Evolutionary conservation across 2,329 filamentous ascomycete genomes (phyloP), one percentile per base, ranked within the genome.

Genomic region (Penicillium concentricum): DNA sequence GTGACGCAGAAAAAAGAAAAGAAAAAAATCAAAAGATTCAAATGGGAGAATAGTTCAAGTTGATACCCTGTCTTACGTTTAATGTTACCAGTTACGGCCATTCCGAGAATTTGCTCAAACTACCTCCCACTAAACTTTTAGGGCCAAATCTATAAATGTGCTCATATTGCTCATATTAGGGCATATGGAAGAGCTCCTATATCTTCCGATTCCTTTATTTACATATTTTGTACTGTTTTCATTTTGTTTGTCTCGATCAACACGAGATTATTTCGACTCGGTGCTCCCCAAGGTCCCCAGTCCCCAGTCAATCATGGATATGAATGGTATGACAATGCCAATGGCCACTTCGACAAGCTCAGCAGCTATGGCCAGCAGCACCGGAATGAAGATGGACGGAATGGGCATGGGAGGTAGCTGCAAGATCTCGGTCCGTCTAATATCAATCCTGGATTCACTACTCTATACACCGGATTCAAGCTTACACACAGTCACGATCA

Each of bases 11-110:
- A 47, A 22, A 15, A 8, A 12, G 32, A 38, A 38, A 32, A 22
- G 8, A 10, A 54, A 35, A 34, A 13, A 52, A 30, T 38, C 24
- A 12, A 13, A 22, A 37, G 30, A 34, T 35, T 46, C 30, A 46
- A 44, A 34, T 28, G 16, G n/a, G 49, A 51, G 26, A 44, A 51
- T 51, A 34, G 44, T 34, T 26, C 32, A 49, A 28, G 39, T 45
- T 55, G 52, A 55, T 55, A 55, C 52, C 52, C 52, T 52, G 46
- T 49, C 37, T 41, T 50, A 45, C 30, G 49, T 34, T 51, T 35
- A 51, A 45, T 51, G 49, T 44, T 35, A 20, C 13, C 37, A 30
- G 32, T 37, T n/a, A 50, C 47, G 16, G 35, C 9, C 35, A 49
- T 28, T 26, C 22, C 26, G 15, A 51, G 16, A 55, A 55, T 55